Base-by-base conservation (phyloP, 129 eudicot genomes). In the Artemisia annua region DNA sequence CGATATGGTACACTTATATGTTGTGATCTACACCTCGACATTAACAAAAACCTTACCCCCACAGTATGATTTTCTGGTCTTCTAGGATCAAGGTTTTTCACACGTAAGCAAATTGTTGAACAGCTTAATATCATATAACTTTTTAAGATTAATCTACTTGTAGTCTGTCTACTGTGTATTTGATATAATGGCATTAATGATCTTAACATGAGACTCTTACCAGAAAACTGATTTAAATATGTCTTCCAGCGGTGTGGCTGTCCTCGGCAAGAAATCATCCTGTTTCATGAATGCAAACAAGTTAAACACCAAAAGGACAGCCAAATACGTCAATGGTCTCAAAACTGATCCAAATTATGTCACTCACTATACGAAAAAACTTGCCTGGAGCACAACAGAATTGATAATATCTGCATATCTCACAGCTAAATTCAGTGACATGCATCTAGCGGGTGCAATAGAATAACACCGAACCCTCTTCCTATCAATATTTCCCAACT, bases 251-350 rank as follows among this genome's bases (percentile, higher is more conserved):
- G 97, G 97, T 26, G 97, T 91, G 56, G 97, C 95, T 69, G 97
- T 91, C 55, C 97, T 82, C 3, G 96, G 97, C 85, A 91, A 82
- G 84, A 91, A 91, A 78, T 91, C 97, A 74, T 91, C 97, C 97
- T 91, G 82, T 65, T 83, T 52, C 19, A 61, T 30, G 32, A 5
- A 28, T 14, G 43, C 15, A 43, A 61, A 28, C 19, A 61, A 28
- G 66, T 28, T 61, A 7, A 39, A 39, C 46, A 7, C 35, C 17
- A 52, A 52, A 52, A 52, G 57, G 18, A 17, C 46, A 3, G 18
- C 1, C 17, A 61, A 60, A 26, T 16, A 39, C 13, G 44, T 4
- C 11, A 61, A 26, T 61, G 28, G 19, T 13, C 19, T 11, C 11
- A 26, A 59, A 20, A 15, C 39, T 63, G 16, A 15, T 13, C 15